Conservation (phyloP, 805 yeast genomes). For the Grigorovia transvaalensis region DNA sequence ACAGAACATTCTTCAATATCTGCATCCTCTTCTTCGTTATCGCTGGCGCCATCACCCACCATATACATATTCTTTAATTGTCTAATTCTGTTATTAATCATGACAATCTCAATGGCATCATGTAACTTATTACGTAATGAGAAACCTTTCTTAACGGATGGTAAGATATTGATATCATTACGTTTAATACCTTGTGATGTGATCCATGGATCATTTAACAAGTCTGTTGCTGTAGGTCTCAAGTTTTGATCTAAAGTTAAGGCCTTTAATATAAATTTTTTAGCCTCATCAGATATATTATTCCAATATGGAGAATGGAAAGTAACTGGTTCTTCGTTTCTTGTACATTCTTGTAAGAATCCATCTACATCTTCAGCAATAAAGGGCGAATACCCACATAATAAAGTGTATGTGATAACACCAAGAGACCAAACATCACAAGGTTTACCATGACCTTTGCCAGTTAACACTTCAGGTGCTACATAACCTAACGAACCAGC, state of each 20-base stretch:
- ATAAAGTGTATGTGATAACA: slow-evolving; percentile 77
- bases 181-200: slow-evolving; percentile 34
- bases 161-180: slow-evolving; percentile 58
- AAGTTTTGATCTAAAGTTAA: slow-evolving; percentile 55
- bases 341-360: slow-evolving; percentile 66
- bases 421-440: slow-evolving; percentile 97
- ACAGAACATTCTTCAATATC: slow-evolving; percentile 22
- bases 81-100: slow-evolving; percentile 66
- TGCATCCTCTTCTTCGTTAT: slow-evolving; percentile 31
- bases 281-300: slow-evolving; percentile 69
- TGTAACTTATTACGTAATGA: slow-evolving; percentile 75
- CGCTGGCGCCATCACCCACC: slow-evolving; percentile 38
- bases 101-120: slow-evolving; percentile 77
- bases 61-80: slow-evolving; percentile 51
- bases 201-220: slow-evolving; percentile 72
- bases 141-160: slow-evolving; percentile 69
- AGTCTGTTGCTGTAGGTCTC: slow-evolving; percentile 58
- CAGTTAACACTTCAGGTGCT: slow-evolving; percentile 84
- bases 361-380: slow-evolving; percentile 73
- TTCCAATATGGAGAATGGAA: slow-evolving; percentile 87
- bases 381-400: slow-evolving; percentile 91
- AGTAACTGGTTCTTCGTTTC: slow-evolving; percentile 61
- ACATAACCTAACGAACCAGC: slow-evolving; percentile 96
- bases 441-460: slow-evolving; percentile 85
- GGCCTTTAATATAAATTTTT: slow-evolving; percentile 61